Percentiles rank a stretch among this genome's conserved stretches.
These are phyloP conservation scores for Erysimum cheiri DNA, from an alignment of 441 rosid species.

Conservation along the genomic window DNA sequence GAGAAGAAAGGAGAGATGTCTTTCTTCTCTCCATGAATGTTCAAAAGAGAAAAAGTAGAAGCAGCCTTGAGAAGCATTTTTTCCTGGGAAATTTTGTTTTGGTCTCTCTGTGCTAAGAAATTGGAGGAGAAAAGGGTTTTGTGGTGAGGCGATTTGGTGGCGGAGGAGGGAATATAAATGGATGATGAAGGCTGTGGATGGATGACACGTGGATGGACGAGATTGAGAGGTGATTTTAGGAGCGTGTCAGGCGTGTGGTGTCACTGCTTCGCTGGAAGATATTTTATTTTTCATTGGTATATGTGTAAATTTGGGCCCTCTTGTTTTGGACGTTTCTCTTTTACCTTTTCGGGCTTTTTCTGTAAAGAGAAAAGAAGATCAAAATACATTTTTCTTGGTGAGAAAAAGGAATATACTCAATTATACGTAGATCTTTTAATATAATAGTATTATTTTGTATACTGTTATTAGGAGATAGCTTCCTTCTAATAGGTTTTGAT, in stretches of 20 bases:
- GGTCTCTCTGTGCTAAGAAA: background rate
- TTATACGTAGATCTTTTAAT: background rate
- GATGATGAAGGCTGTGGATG: constrained; percentile 38
- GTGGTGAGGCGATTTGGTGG: constrained; percentile 27
- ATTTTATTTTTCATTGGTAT: background rate
- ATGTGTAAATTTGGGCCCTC: background rate
- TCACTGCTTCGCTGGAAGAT: constrained; percentile 39
- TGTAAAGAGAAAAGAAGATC: background rate
- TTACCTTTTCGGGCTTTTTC: background rate
- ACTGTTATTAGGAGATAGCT: no score
- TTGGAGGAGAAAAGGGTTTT: constrained; percentile 23
- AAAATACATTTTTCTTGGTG: background rate
- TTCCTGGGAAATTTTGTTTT: background rate
- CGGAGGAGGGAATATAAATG: constrained; percentile 35
- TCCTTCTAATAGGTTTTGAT: no score
- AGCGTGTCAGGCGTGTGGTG: constrained; percentile 44
- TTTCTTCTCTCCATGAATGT: constrained; percentile 44
- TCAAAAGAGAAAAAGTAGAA: constrained; percentile 50
- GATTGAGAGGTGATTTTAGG: constrained; percentile 27
- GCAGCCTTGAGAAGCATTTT: constrained; percentile 63
- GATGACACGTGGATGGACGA: constrained; percentile 39
- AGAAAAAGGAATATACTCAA: background rate
- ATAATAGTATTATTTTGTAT: no score
- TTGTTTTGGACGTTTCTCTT: background rate
- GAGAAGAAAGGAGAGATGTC: constrained; percentile 41